Base-by-base conservation (phyloP, 345 rosid genomes). In the Leavenworthia alabamica region DNA sequence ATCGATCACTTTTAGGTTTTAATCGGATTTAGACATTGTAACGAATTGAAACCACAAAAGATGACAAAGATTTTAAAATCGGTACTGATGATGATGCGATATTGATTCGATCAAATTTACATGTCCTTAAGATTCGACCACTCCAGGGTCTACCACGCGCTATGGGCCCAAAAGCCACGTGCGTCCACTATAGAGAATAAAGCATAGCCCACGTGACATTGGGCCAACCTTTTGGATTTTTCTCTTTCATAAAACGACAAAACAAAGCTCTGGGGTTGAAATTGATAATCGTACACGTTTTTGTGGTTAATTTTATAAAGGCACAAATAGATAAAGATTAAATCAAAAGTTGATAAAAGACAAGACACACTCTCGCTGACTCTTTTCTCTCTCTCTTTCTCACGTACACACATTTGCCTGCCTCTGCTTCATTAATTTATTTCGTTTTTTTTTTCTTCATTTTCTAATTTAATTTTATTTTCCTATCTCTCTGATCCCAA, bases 141-240 rank as follows among this genome's bases (percentile, higher is more conserved):
- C 3, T 51, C 50, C 53, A 33, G 51, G 55, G 46, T 22, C 8
- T 33, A 3, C 66, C 71, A 66, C 71, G 31, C 60, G 60, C 45
- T 14, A 59, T 2, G 60, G 73, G 66, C 66, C 60, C 50, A 42
- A 26, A 2, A 26, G 36, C 66, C 72, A 57, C 66, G 72, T 67
- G 72, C 45, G 58, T 24, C 64, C 66, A 67, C 60, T 49, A 40
- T 7, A 32, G 60, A 60, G 73, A 68, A 68, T 68, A 68, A 60
- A 68, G 60, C 66, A 59, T 59, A 60, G 66, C 73, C 66, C 73
- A 68, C 73, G 66, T 68, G 73, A 68, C 35, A 6, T 68, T 42
- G 60, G 73, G 60, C 60, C 59, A 3, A 17, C 10, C 50, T 57
- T 13, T 67, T 67, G 72, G 29, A 48, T 40, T 43, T 67, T 67